Base-by-base conservation (phyloP, 2,329 filamentous ascomycete species). In the Zasmidium citrigriseum region DNA sequence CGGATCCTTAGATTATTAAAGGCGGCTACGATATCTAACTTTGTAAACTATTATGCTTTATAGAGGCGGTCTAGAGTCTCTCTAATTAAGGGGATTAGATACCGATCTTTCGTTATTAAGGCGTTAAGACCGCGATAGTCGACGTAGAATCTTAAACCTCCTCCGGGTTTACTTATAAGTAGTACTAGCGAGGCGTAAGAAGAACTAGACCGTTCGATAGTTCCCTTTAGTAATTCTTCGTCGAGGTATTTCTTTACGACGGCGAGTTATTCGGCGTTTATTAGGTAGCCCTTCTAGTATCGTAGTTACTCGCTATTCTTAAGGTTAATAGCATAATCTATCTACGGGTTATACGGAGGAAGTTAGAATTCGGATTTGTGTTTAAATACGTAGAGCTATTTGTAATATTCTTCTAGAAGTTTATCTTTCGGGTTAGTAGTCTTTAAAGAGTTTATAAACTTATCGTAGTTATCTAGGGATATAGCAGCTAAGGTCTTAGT, bases 1-100 rank as follows among this genome's bases (percentile, higher is more conserved):
- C 59, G 59, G 20, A 72, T 72, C 5, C 20, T 23, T n/a, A 73
- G 59, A 2, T 41, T n/a, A n/a, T 58, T 49, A 49, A 58, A 58
- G 0, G 29, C 16, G 1, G 20, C 14, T 4, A 53, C 44, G 29
- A 58, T n/a, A n/a, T 58, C 29, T 0, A 58, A 20, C 16, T 58
- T 58, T 4, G 27, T 58, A 47, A 48, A 54, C n/a, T 49, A 53
- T 12, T 53, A 47, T 23, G 34, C 24, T 9, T n/a, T 23, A 22
- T 20, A 23, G 25, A 57, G 38, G 1, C 44, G 23, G n/a, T 52
- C 38, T 11, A 53, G 55, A 2, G 44, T 52, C 11, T 57, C 49
- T 12, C 44, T 24, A n/a, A 57, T 52, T 3, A 52, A 22, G 0
- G 41, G 55, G 2, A 57, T 52, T 2, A 44, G 44, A 4, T 57